A percentile compares a stretch with the other conserved stretches of the same genome.
These are phyloP conservation scores for Galium porrigens DNA, from an alignment of 305 asterid genomes.

Conservation along the genomic window DNA sequence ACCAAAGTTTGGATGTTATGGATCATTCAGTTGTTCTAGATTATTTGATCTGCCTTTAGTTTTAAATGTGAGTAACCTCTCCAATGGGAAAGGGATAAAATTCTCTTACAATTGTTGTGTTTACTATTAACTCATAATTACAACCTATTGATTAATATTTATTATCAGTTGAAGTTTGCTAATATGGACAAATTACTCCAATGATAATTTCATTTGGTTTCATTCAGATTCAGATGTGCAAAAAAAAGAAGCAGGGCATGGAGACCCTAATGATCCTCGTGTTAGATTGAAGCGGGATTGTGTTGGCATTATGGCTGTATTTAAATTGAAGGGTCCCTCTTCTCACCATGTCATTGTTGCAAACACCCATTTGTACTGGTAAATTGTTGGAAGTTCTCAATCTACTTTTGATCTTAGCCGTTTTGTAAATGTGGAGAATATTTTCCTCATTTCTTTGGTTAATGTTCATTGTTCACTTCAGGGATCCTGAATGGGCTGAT, in stretches of 20 bases:
- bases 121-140: background rate
- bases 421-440: slow-evolving; percentile 1
- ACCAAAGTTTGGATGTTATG: background rate
- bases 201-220: slow-evolving; percentile 10
- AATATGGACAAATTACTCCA: background rate
- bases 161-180: background rate
- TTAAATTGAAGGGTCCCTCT: slow-evolving; percentile 48
- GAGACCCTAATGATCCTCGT: slow-evolving; percentile 65
- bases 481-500: slow-evolving; percentile 82
- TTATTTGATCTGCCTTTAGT: slow-evolving; percentile 1
- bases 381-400: slow-evolving; percentile 15
- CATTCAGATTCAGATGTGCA: slow-evolving; percentile 24
- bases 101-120: background rate
- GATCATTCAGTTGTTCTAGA: background rate
- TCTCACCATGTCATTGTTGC: slow-evolving; percentile 48
- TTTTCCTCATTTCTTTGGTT: background rate
- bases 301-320: slow-evolving; percentile 77
- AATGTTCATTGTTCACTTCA: slow-evolving; percentile 24
- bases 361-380: slow-evolving; percentile 83
- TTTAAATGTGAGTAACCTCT: background rate
- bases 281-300: slow-evolving; percentile 85
- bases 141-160: background rate
- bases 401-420: background rate
- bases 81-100: background rate
- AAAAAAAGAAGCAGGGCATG: slow-evolving; percentile 28